Percentiles rank a stretch among this genome's conserved stretches.
Conservation (phyloP, 495 filamentous ascomycete species). For the Talaromyces wortmannii region DNA sequence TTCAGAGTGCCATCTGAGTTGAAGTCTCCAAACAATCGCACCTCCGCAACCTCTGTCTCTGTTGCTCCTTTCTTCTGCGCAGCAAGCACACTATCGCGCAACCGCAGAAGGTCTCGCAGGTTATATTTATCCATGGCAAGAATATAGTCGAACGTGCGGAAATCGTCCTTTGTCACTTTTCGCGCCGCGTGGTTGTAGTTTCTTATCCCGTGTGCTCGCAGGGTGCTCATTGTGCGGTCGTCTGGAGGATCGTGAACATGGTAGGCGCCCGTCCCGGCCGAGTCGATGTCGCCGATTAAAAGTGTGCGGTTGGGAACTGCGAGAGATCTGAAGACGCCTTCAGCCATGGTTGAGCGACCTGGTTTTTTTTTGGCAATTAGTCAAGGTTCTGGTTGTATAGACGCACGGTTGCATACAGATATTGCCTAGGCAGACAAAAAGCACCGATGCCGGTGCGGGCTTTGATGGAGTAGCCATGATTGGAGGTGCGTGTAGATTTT, state of each 20-base stretch:
- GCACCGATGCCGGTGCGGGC: conserved; percentile 55
- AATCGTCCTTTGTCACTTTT: conserved; percentile 65
- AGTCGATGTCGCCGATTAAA: conserved; percentile 70
- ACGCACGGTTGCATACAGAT: conserved; percentile 58
- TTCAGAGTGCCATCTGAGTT: conserved; percentile 59
- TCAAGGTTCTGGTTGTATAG: neutral
- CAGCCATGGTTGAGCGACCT: conserved; percentile 85
- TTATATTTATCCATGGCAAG: conserved; percentile 94
- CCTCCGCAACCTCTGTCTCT: conserved; percentile 36
- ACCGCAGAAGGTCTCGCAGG: conserved; percentile 57
- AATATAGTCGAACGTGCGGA: conserved; percentile 82
- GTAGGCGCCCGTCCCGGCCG: conserved; percentile 83
- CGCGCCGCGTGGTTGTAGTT: conserved; percentile 73
- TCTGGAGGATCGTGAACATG: conserved; percentile 70
- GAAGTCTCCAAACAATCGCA: conserved; percentile 84
- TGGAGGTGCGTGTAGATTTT: neutral
- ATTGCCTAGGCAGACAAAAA: conserved; percentile 96
- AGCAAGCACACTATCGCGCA: conserved; percentile 45
- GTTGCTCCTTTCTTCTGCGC: conserved; percentile 28
- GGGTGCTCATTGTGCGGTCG: conserved; percentile 74
- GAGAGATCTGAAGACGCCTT: conserved; percentile 78
- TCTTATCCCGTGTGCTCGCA: conserved; percentile 64
- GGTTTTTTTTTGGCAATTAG: neutral
- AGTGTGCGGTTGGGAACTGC: conserved; percentile 39
- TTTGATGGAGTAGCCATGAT: conserved; percentile 7